These are phyloP conservation scores for Metschnikowia shivogae DNA, from an alignment of 805 yeast genomes.

Conservation along the genomic window DNA sequence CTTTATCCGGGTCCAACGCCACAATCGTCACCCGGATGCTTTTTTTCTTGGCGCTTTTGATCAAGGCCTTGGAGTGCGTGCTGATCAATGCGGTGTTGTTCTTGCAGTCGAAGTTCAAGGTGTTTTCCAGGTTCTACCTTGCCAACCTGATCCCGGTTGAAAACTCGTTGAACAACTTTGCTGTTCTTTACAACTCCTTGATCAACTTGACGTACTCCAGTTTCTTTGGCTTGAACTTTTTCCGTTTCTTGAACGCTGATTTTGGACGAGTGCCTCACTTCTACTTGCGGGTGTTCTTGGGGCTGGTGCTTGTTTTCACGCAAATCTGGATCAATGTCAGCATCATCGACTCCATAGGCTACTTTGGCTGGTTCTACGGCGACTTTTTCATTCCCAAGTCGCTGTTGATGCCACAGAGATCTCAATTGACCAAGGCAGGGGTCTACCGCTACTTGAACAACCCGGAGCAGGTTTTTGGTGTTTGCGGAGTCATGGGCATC, in stretches of 20 bases:
- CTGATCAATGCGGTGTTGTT: constrained; percentile 49
- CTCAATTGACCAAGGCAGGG: constrained; percentile 67
- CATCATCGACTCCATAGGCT: constrained; percentile 67
- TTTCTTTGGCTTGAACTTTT: constrained; percentile 40
- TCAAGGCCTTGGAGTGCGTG: constrained; percentile 49
- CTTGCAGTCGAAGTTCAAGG: constrained; percentile 55
- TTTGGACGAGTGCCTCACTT: constrained; percentile 33
- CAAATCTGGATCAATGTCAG: constrained; percentile 70
- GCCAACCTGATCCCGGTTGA: constrained; percentile 61
- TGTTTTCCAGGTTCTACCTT: constrained; percentile 61
- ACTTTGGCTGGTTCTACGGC: constrained; percentile 88
- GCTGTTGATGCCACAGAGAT: constrained; percentile 29
- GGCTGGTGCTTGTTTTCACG: constrained; percentile 49
- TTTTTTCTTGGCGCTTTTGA: constrained; percentile 39
- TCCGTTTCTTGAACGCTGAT: constrained; percentile 18
- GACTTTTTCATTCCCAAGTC: constrained; percentile 69
- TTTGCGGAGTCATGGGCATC: constrained; percentile 77
- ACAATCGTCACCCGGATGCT: constrained; percentile 18
- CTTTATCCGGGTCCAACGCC: constrained; percentile 23
- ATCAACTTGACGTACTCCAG: constrained; percentile 53
- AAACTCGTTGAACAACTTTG: constrained; percentile 71
- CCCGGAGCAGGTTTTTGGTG: constrained; percentile 76
- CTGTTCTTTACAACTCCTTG: constrained; percentile 52
- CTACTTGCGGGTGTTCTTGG: constrained; percentile 54
- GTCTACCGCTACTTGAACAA: constrained; percentile 77